Evolutionary conservation across 2,329 filamentous ascomycete genomes (phyloP), one percentile per base, ranked within the genome.

Genomic region (Alternaria atra): DNA sequence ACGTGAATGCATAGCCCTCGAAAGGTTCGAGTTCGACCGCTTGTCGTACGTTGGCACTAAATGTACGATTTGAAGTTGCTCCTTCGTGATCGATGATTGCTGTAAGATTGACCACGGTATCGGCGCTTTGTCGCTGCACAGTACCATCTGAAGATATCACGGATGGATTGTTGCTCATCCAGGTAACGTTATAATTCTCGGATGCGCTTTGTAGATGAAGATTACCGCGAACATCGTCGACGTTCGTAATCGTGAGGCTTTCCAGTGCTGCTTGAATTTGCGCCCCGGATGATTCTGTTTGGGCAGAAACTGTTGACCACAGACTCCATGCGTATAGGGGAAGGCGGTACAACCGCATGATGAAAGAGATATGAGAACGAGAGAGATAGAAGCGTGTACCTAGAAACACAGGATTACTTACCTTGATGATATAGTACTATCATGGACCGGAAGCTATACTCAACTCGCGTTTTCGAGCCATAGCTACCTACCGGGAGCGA

Each of bases 1-100:
- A 86, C 0, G 81, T 79, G 60, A 86, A 86, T 0, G 81, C 81
- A 60, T 86, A 86, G 5, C 81, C 84, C 44, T 82, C 79, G 39
- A 79, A 77, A 0, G 73, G 66, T 0, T 76, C 80, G 0, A 78
- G 61, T 1, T 71, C 61, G 1, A 67, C 71, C 3, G 76, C 75
- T n/a, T 70, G 71, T 17, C 72, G 71, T 15, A 82, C 76, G 3
- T 73, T 77, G 20, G 79, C 77, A 13, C 67, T 73, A 32, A 81
- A 72, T 0, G 69, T 70, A 4, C 78, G 77, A 37, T 78, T 68
- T 2, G 46, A 54, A 12, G 44, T 47, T 15, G 51, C 32, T 13
- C 64, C 67, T 3, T 69, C 62, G 4, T 58, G 58, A 5, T 73
- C 64, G 32, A 81, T 75, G 0, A 74, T 74, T 2, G 80, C 80